These are phyloP conservation scores for Adansonia digitata DNA, from an alignment of 345 rosid species.

Conservation along the genomic window DNA sequence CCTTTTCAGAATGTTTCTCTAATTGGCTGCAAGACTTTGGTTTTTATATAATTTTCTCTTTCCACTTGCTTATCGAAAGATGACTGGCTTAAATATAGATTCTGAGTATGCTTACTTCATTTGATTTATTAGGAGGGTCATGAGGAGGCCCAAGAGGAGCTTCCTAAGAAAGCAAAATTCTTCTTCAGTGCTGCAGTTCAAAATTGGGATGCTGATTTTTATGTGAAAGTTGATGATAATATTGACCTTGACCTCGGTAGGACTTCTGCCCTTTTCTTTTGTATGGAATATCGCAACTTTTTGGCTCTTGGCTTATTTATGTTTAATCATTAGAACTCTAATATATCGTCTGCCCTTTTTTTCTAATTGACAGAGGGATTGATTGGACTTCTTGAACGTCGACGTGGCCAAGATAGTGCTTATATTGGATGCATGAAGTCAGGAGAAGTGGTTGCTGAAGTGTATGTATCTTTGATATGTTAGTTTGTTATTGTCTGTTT, in stretches of 20 bases:
- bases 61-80: constrained; percentile 2
- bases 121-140: constrained; percentile 68
- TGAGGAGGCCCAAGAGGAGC: constrained; percentile 92
- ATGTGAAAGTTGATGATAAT: constrained; percentile 80
- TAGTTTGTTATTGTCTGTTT: not conserved
- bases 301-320: constrained; percentile 8
- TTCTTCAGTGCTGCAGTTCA: constrained; percentile 86
- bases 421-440: constrained; percentile 99
- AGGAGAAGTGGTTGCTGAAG: constrained; percentile 73
- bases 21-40: not conserved
- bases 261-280: constrained; percentile 15
- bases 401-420: constrained; percentile 65
- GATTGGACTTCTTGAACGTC: constrained; percentile 62
- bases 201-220: constrained; percentile 94
- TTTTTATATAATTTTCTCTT: not conserved
- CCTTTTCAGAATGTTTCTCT: constrained; percentile 3
- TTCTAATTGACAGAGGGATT: constrained; percentile 56
- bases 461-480: constrained; percentile 38
- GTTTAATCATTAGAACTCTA: not conserved
- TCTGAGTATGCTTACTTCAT: constrained; percentile 9
- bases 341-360: constrained; percentile 12
- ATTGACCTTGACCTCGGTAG: constrained; percentile 81
- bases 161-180: constrained; percentile 78
- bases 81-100: constrained; percentile 1
- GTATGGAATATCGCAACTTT: constrained; percentile 8